phyloP scores from a whole-genome alignment of 345 rosid genomes.

The Populus deltoides region DNA sequence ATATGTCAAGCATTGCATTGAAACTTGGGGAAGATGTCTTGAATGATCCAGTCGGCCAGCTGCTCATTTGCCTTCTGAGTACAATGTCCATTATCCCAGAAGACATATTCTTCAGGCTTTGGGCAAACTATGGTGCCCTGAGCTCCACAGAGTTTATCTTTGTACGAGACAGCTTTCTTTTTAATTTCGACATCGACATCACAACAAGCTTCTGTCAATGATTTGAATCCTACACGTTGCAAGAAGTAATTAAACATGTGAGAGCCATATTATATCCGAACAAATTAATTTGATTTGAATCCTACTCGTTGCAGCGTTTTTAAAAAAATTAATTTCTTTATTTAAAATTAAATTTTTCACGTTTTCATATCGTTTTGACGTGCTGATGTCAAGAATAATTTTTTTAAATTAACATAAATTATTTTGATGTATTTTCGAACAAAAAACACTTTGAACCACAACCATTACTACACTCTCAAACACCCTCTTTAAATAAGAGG shows the following conservation, averaged over 20 bases:
- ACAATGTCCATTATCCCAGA: constrained; percentile 42
- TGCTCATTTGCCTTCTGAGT: constrained; percentile 25
- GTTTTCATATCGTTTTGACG: no score
- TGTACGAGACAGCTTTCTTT: neutral
- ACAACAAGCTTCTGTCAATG: constrained; percentile 4
- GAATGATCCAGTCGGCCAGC: constrained; percentile 24
- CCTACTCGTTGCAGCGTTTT: no score
- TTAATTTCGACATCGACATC: constrained; percentile 28
- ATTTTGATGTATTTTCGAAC: no score
- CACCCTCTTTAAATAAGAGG: no score
- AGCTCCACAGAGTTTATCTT: constrained; percentile 24
- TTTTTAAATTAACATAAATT: no score
- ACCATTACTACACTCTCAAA: rapidly evolving
- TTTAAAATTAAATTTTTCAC: no score
- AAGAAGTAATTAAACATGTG: neutral
- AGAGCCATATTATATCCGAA: no score
- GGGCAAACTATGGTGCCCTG: constrained; percentile 25
- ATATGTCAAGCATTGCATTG: neutral
- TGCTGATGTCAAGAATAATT: no score
- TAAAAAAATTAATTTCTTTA: no score
- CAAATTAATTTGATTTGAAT: no score
- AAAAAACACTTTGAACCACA: no score
- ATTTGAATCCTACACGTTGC: neutral
- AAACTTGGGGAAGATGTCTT: constrained; percentile 20
- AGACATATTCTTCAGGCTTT: constrained; percentile 17